phyloP scores from a whole-genome alignment of 2,329 filamentous ascomycete genomes.

The Alternaria atra region DNA sequence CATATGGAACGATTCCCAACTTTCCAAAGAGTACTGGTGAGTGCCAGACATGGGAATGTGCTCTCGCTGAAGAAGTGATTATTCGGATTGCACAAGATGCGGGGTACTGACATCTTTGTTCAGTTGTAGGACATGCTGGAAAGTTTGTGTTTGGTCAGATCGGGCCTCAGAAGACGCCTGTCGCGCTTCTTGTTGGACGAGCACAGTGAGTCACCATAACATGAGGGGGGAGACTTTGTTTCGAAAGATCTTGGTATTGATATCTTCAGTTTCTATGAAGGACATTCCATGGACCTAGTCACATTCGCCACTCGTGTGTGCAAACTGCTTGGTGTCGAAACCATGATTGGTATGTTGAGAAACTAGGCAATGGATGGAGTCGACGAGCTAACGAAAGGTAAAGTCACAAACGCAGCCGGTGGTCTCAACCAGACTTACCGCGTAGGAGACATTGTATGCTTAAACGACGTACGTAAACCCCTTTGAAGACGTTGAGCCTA shows the following conservation, averaged over 20 bases:
- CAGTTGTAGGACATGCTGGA: conserved; percentile 68
- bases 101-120: conserved; percentile 10
- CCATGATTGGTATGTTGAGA: conserved; percentile 61
- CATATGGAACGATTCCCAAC: conserved; percentile 68
- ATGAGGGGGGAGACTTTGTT: neutral
- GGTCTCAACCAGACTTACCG: conserved; percentile 70
- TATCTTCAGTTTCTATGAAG: conserved; percentile 69
- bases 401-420: conserved; percentile 73
- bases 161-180: conserved; percentile 61
- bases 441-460: conserved; percentile 70
- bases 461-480: conserved; percentile 66
- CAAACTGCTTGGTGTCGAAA: conserved; percentile 68
- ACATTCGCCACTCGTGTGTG: conserved; percentile 72
- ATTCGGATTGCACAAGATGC: neutral
- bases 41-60: conserved; percentile 34
- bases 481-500: neutral
- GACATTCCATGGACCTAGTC: conserved; percentile 68
- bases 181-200: conserved; percentile 70
- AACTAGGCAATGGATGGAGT: neutral
- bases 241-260: conserved; percentile 21
- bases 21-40: conserved; percentile 69
- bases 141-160: conserved; percentile 71
- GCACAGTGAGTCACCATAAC: conserved; percentile 63
- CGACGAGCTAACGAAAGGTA: conserved; percentile 23
- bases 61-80: neutral